Base-by-base conservation (phyloP, 192 early-diverging fungal genomes). In the Coemansia sp. region DNA sequence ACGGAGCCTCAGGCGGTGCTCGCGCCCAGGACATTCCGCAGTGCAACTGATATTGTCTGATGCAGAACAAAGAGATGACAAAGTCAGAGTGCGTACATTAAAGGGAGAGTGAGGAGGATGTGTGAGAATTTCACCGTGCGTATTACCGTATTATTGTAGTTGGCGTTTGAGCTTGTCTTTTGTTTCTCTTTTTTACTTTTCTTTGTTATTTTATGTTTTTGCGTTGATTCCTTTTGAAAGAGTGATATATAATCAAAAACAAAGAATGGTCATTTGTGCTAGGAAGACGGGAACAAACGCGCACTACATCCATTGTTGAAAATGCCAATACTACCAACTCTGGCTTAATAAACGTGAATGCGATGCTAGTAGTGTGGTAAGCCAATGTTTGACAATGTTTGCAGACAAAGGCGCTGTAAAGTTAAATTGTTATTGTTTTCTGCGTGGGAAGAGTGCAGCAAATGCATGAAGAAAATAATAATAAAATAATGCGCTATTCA, bases 11-110 rank as follows among this genome's bases (percentile, higher is more conserved):
- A 3, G 52, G 58, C 22, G 57, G 54, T 52, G 66, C 63, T 21
- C 69, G 56, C n/a, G 69, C 78, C 8, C 32, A 37, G 57, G 67
- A 59, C 41, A 70, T 80, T 46, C 78, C 78, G 37, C 63, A 67
- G 58, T 80, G 78, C 73, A 80, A 69, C 67, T 80, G 63, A 61
- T 58, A 40, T 59, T 54, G 51, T 54, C 22, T 22, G 4, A 8
- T 26, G 9, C 18, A 12, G 36, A 19, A 59, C 7, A 45, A 58
- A 9, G 40, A 45, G 18, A 26, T 4, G 8, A 16, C 61, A 18
- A 36, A 16, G 4, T 63, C 18, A 32, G 22, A 10, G 10, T n/a
- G 47, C 6, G 39, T 48, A 62, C 19, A 47, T 16, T 51, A 49
- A n/a, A n/a, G 10, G 47, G 13, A 49, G 13, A n/a, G 47, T 49